Conservation (phyloP, 345 rosid species). For the Brassica napus region Da-Ae NC_063438.1:7662501-7663000, state of each 20-base stretch:
- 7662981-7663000: constrained; percentile 64
- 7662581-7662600: background rate
- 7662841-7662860: constrained; percentile 49
- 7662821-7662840: constrained; percentile 41
- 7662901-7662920: constrained; percentile 40
- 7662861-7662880: constrained; percentile 61
- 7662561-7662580: background rate
- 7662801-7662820: constrained; percentile 34
- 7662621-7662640: background rate
- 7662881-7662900: constrained; percentile 55
- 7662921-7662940: constrained; percentile 50
- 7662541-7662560: no score
- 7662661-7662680: constrained; percentile 14
- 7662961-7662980: constrained; percentile 61
- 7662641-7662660: background rate
- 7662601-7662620: background rate
- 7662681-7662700: constrained; percentile 29
- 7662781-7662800: constrained; percentile 41
- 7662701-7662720: constrained; percentile 15
- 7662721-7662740: constrained; percentile 25
- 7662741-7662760: constrained; percentile 17
- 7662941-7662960: constrained; percentile 67
- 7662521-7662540: background rate
- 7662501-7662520: background rate
- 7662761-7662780: constrained; percentile 22